Conservation (phyloP, 441 rosid genomes). For the Gossypium trilobum region DNA sequence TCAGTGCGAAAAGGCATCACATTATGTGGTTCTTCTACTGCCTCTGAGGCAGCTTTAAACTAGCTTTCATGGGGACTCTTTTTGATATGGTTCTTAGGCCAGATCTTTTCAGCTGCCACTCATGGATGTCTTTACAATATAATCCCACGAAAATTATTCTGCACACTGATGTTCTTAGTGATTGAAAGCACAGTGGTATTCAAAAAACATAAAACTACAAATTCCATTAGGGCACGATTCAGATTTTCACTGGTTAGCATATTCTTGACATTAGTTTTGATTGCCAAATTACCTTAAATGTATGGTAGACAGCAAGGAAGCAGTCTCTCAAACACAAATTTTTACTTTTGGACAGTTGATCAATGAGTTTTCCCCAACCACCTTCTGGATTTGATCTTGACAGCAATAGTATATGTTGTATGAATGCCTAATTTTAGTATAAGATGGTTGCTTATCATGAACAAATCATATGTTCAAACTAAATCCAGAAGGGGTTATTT, state of each 20-base stretch:
- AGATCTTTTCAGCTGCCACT: neutral
- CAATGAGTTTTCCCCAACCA: neutral
- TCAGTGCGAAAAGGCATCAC: neutral
- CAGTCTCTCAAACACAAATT: neutral
- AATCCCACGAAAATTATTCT: neutral
- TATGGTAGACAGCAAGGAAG: neutral
- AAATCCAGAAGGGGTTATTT: neutral
- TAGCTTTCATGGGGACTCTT: neutral
- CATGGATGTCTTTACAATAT: neutral
- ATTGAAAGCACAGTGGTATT: neutral
- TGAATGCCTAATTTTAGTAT: neutral
- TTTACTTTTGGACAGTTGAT: neutral
- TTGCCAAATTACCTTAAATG: neutral
- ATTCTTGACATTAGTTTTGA: slow-evolving; percentile 10
- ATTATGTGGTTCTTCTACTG: slow-evolving; percentile 3
- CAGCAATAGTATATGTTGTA: neutral
- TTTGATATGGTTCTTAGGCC: slow-evolving; percentile 1
- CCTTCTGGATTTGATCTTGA: slow-evolving; percentile 1
- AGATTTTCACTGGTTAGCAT: neutral
- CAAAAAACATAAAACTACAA: neutral
- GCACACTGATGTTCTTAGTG: neutral
- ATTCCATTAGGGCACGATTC: neutral
- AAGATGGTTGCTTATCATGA: slow-evolving; percentile 1
- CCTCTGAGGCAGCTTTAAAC: slow-evolving; percentile 5
- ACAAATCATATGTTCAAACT: neutral